phyloP scores from a whole-genome alignment of 768 basidiomycete genomes.

The Inosperma sp. region DNA sequence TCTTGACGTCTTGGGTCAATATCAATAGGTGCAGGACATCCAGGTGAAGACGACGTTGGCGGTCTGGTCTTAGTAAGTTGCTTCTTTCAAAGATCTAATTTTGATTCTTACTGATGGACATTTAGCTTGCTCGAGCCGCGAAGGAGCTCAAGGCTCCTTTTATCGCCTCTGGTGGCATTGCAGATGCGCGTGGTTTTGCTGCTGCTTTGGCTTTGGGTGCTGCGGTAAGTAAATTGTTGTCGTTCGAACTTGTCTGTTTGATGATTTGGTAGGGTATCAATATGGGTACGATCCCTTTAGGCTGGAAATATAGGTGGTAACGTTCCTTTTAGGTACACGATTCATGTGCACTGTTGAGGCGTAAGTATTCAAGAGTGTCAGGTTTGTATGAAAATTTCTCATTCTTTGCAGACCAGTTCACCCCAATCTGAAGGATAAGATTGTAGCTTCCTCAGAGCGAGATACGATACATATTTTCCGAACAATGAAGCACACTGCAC shows the following conservation, averaged over 20 bases:
- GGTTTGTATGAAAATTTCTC: not conserved
- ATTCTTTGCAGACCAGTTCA: constrained; percentile 63
- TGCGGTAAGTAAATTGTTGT: constrained; percentile 43
- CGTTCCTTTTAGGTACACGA: constrained; percentile 50
- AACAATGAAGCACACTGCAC: constrained; percentile 74
- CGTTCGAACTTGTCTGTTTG: not conserved
- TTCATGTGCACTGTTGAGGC: constrained; percentile 92
- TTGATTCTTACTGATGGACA: not conserved
- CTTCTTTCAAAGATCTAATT: not conserved
- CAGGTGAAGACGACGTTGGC: constrained; percentile 92
- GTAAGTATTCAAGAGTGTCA: constrained; percentile 32
- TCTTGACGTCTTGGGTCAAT: constrained; percentile 3
- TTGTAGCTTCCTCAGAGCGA: constrained; percentile 75
- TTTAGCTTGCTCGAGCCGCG: constrained; percentile 81
- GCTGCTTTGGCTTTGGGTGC: constrained; percentile 81
- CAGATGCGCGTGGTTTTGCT: constrained; percentile 79
- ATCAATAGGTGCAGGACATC: constrained; percentile 78
- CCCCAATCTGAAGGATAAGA: constrained; percentile 84
- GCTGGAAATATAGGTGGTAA: not conserved
- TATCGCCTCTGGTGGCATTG: constrained; percentile 89
- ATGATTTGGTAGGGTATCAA: constrained; percentile 62
- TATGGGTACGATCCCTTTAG: constrained; percentile 48
- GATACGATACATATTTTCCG: constrained; percentile 91
- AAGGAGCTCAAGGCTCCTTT: constrained; percentile 81
- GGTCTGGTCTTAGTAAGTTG: constrained; percentile 68